Evolutionary conservation across 1,284 basidiomycete genomes (phyloP), one percentile per base, ranked within the genome.

Genomic region (Cryptococcus deneoformans): DNA sequence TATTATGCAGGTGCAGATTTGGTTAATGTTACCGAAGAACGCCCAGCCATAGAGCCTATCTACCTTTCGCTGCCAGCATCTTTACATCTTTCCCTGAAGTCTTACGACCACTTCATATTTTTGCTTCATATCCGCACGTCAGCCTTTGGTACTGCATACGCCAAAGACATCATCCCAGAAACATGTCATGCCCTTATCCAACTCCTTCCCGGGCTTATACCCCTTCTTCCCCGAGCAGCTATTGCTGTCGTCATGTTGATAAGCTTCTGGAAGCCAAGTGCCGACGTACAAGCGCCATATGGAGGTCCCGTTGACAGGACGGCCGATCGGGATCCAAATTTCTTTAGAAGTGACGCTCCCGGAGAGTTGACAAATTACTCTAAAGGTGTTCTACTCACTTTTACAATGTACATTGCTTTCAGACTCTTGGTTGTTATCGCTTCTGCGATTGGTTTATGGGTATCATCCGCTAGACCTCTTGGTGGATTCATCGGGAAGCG

Each of bases 61-160:
- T 92, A 92, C 75, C 80, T 90, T 53, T 92, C 89, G 1, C 81
- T 89, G 1, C 81, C 89, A 6, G 88, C 84, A 5, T 87, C 85
- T 77, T 86, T 84, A 68, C 80, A 87, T 57, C 86, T 84, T 35
- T 84, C 84, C 42, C 84, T 92, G 79, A 82, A 84, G 3, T 91
- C 88, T 8, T 92, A 87, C 77, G 83, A 83, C 56, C 85, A 87
- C 76, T 92, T 90, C 73, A 87, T 85, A 75, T 92, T 92, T 79
- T 79, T 93, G 64, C 83, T 86, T 57, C 83, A 90, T 73, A 80
- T 91, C 64, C 86, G 89, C 46, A 80, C 80, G 58, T 84, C 85
- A 9, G 86, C 88, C n/a, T 85, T 83, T 73, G 64, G 71, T 12
- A 72, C 69, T 12, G 56, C 65, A 0, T 55, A 69, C 49, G 51